These are phyloP conservation scores for Prinsepia uniflora DNA, from an alignment of 306 rosid genomes.

Conservation along the genomic window DNA sequence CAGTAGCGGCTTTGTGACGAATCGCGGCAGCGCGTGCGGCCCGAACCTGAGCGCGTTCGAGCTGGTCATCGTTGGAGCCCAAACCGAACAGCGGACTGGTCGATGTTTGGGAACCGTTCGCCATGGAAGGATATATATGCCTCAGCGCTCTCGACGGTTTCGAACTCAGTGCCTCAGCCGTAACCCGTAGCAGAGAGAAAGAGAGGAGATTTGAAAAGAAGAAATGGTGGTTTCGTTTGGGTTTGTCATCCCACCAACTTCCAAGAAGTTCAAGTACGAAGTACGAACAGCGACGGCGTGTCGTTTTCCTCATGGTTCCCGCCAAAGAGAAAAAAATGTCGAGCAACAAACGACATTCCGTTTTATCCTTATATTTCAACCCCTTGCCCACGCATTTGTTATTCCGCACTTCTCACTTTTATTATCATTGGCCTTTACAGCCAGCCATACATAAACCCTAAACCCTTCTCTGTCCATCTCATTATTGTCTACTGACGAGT, in stretches of 20 bases:
- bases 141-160: conserved; percentile 23
- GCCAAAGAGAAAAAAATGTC: not conserved
- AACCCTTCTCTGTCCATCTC: conserved; percentile 4
- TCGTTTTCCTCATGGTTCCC: not conserved
- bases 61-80: conserved; percentile 81
- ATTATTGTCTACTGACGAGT: not conserved
- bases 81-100: conserved; percentile 54
- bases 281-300: not conserved
- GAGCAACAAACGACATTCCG: not conserved
- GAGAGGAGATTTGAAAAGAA: not conserved
- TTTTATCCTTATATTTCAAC: not conserved
- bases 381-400: not conserved
- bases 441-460: not conserved
- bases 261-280: not conserved
- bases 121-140: conserved; percentile 45
- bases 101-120: conserved; percentile 64
- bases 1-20: conserved; percentile 31
- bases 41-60: conserved; percentile 85
- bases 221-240: not conserved
- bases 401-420: not conserved
- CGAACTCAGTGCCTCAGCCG: conserved; percentile 65
- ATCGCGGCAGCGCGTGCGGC: conserved; percentile 80
- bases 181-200: conserved; percentile 6
- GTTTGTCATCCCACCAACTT: no score
- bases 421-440: not conserved